phyloP scores from a whole-genome alignment of 768 basidiomycete genomes.

The Multifurca ochricompacta region DNA sequence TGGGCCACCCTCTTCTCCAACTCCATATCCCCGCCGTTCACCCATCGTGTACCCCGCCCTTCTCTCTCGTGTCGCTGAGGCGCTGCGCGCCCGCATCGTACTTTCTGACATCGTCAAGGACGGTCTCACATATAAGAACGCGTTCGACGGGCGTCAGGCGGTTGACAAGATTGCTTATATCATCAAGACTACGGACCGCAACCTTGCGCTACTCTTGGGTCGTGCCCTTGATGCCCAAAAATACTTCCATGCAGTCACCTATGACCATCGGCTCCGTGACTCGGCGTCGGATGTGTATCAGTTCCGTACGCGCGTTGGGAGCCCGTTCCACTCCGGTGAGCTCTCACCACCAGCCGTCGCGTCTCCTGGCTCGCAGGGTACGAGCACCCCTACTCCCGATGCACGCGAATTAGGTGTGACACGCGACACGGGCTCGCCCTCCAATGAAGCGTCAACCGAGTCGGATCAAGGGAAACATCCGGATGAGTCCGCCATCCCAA shows the following conservation, averaged over 20 bases:
- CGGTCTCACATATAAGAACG: conserved; percentile 90
- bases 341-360: conserved; percentile 32
- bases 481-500: conserved; percentile 22
- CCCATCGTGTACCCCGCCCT: conserved; percentile 93
- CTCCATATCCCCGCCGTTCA: conserved; percentile 38
- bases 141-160: conserved; percentile 95
- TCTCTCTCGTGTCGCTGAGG: conserved; percentile 88
- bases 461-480: conserved; percentile 24
- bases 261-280: conserved; percentile 92
- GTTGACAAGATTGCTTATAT: conserved; percentile 97
- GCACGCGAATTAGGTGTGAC: conserved; percentile 24
- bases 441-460: conserved; percentile 27
- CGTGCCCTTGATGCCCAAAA: conserved; percentile 96
- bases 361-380: conserved; percentile 23
- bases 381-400: conserved; percentile 15
- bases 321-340: conserved; percentile 80
- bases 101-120: conserved; percentile 84
- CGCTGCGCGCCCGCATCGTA: conserved; percentile 76
- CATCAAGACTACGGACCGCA: conserved; percentile 96
- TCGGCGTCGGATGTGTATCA: conserved; percentile 86
- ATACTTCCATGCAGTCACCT: conserved; percentile 99
- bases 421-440: conserved; percentile 21
- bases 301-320: conserved; percentile 76
- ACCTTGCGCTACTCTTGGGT: conserved; percentile 90
- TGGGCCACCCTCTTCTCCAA: conserved; percentile 26